Evolutionary conservation across 139 green algal genomes (phyloP).

Genomic region (Dunaliella sp.): DNA sequence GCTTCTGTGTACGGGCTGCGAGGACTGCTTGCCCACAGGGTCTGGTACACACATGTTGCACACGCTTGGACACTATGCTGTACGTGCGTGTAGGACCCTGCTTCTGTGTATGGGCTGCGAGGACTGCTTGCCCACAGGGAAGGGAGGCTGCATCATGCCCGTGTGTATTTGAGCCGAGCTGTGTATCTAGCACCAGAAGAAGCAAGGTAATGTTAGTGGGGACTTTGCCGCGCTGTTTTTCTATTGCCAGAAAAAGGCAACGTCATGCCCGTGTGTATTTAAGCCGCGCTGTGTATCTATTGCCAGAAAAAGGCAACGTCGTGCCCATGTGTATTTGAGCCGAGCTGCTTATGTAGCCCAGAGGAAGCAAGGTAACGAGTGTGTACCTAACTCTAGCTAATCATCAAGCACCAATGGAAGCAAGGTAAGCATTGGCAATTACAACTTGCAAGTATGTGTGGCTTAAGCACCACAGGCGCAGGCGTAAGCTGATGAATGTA

Average conservation of each 20-base stretch:
- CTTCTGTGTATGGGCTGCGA: slow-evolving; percentile 36
- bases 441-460: no score
- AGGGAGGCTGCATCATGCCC: slow-evolving; percentile 13
- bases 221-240: no score
- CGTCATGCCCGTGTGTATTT: slow-evolving; percentile 20
- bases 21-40: not conserved
- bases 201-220: no score
- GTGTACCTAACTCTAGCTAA: no score
- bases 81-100: slow-evolving; percentile 28
- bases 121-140: slow-evolving; percentile 36
- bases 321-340: slow-evolving; percentile 19
- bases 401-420: no score
- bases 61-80: no score
- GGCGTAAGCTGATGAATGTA: no score
- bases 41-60: no score
- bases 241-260: no score
- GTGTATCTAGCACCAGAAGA: slow-evolving; percentile 7
- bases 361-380: slow-evolving; percentile 19
- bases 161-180: slow-evolving; percentile 17
- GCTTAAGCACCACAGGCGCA: no score
- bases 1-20: not conserved
- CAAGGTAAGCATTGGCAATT: no score
- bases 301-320: slow-evolving; percentile 6
- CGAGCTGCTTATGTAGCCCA: slow-evolving; percentile 6
- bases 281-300: not conserved